Base-by-base conservation (phyloP, 192 early-diverging fungal species). In the Podila horticola region DNA sequence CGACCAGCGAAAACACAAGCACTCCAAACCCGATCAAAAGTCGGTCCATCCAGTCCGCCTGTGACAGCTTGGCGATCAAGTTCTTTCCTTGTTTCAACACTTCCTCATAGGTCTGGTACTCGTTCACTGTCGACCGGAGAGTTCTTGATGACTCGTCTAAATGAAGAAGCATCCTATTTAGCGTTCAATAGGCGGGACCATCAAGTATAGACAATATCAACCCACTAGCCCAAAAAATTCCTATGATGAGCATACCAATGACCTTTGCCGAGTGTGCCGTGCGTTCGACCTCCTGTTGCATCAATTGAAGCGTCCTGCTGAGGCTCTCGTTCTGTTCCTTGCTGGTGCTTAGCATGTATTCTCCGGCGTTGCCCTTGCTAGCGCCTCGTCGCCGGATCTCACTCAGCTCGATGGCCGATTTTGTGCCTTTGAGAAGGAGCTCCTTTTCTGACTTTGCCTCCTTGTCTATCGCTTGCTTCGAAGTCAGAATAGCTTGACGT, bases 1-100 rank as follows among this genome's bases (percentile, higher is more conserved):
- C 91, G 2, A 90, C 91, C 1, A 84, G 52, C 11, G 74, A 51
- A 68, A 93, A 93, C 9, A 93, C 79, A 2, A 92, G 51, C 31
- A 92, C 64, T 3, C 91, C 92, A 65, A 91, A 86, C 3, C 86
- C 31, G 13, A 93, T 84, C 38, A 91, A 67, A 15, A 93, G 66
- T 19, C 90, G 81, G 64, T 93, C 92, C 5, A 87, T 88, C 88
- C 89, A 91, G 49, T 93, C 92, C n/a, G 88, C 87, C 15, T 86
- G 83, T 52, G 91, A 88, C 29, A 93, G 74, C 62, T 90, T 88
- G n/a, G 89, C 87, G 33, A 93, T 88, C 20, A 92, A 34, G 49
- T 83, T 79, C 66, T 89, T 89, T 20, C 90, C 90, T 9, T 86
- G 74, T 28, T 82, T 84, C 2, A 92, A 48, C 9, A 92, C 69